Base-by-base conservation (phyloP, 2,329 filamentous ascomycete genomes). In the Fusarium coicis region DNA sequence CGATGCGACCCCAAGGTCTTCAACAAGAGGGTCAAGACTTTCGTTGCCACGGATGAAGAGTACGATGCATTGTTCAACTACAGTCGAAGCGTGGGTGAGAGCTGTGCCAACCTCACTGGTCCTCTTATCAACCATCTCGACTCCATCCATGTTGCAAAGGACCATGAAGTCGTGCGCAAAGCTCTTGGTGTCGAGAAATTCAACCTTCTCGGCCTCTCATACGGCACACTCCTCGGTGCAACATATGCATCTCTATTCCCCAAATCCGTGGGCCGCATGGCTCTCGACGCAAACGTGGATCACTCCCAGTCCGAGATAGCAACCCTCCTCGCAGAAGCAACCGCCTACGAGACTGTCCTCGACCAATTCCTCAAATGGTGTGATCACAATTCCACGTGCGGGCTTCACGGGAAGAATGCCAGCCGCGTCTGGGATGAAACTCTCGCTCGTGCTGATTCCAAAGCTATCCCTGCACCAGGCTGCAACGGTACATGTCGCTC, bases 161-260 rank as follows among this genome's bases (percentile, higher is more conserved):
- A 78, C 26, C 62, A 70, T 14, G 74, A 77, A 32, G 32, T 78
- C 18, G 66, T 78, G 1, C 77, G 75, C 19, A 44, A 68, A 18
- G 76, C 74, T 23, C 62, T 78, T 2, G 77, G 75, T 0, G 34
- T 60, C 1, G 54, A 75, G 2, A 76, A 79, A n/a, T 67, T 80
- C 43, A 76, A 80, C 46, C 81, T 79, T 44, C 79, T 81, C 57
- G 82, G 83, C 1, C 74, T 82, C 50, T 82, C 80, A 9, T 84
- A 84, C 47, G 82, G 82, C 1, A 80, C 80, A 4, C 44, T 81
- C 15, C 66, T 84, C 12, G 83, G 83, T 2, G 57, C 65, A 15
- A 79, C 78, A 5, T 82, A 80, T 47, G 78, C 80, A 4, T 76
- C 77, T 3, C 76, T 83, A 64, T 79, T 77, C 15, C 77, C 79